Evolutionary conservation across 805 yeast species (phyloP), one percentile per base, ranked within the genome.

Genomic region (Pachysolen tannophilus): DNA sequence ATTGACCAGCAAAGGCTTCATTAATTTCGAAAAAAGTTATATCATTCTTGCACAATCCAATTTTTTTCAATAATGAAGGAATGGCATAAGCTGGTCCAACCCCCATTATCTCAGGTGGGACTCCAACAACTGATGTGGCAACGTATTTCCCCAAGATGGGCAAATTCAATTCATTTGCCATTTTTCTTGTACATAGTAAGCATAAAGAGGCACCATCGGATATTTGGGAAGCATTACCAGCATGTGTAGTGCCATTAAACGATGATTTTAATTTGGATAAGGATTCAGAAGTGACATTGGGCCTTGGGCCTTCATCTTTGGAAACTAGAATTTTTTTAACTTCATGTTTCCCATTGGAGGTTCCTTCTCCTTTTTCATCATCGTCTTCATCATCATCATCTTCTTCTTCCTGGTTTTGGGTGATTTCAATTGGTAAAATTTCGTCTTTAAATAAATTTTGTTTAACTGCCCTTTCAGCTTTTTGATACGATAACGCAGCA

Each of bases 61-160:
- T 50, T 52, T 74, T 75, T 56, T 70, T 65, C 46, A 90, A 71
- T 14, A 85, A 79, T 37, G 72, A 73, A 42, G 98, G 97, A 50
- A 90, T 88, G 40, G 97, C 98, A 49, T 72, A 76, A 19, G 95
- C 97, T 39, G 98, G 98, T 29, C 97, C 98, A 49, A 90, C 78
- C 40, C 97, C 98, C 98, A 90, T 90, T 42, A 88, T 75, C 61
- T 86, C 94, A 16, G 97, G 97, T 37, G 97, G 95, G 30, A 88
- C 96, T 49, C 98, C 98, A 38, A 82, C 90, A 27, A 78, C 66
- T 46, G 81, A 73, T 51, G 84, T 78, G 47, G 78, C 81, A 43
- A 87, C 76, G 48, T 75, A 90, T 65, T 83, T 84, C 43, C 80
- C 98, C 39, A 81, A 50, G 41, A 86, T 76, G 37, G 82, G 79